phyloP scores from a whole-genome alignment of 1,139 yeast genomes.

The Suhomyces yuchorum region DNA sequence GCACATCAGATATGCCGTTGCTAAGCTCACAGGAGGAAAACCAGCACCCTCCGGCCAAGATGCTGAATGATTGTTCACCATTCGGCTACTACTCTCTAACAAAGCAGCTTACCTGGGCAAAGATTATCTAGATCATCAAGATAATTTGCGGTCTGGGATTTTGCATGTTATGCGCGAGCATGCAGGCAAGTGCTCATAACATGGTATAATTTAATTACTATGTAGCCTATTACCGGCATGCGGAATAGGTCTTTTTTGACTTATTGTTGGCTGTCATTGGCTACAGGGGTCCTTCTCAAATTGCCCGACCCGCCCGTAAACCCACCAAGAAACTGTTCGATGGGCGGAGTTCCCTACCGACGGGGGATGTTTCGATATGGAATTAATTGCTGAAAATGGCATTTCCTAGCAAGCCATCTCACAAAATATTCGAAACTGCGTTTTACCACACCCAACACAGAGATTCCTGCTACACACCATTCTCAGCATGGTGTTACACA shows the following conservation, averaged over 20 bases:
- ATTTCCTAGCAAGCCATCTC: not conserved
- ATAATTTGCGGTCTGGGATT: conserved; percentile 1
- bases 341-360: not conserved
- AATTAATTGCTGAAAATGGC: not conserved
- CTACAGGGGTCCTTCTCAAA: not conserved
- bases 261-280: not conserved
- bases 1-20: no score
- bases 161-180: not conserved
- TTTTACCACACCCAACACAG: not conserved
- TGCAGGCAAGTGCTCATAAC: not conserved
- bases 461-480: no score
- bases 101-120: no score
- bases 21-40: no score
- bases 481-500: no score
- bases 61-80: no score
- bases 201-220: not conserved
- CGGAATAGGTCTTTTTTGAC: not conserved
- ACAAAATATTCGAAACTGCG: not conserved
- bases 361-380: not conserved
- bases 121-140: conserved; percentile 15
- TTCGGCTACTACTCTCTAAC: no score
- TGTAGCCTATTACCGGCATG: not conserved
- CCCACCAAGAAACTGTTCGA: not conserved
- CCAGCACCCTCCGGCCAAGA: no score
- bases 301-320: not conserved